These are phyloP conservation scores for Marchantia polymorpha DNA, from an alignment of 225 moss, liverwort and hornwort species.

Conservation along the genomic window DNA sequence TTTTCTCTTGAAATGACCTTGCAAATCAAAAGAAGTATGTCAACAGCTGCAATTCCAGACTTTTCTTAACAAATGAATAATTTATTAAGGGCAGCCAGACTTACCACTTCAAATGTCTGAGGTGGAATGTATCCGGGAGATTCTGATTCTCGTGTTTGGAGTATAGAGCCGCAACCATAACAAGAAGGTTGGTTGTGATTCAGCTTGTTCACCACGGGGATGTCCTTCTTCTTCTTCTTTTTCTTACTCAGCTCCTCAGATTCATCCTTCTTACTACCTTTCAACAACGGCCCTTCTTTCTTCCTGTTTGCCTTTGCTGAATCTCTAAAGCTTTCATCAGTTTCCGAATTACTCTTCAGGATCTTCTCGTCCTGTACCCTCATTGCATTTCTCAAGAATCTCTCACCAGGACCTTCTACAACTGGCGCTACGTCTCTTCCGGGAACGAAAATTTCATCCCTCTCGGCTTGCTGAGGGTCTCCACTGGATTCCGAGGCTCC, in stretches of 20 bases:
- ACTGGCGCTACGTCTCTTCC: constrained; percentile 16
- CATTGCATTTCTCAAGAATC: constrained; percentile 33
- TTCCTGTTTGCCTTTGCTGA: constrained; percentile 5
- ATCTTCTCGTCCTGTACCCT: not conserved
- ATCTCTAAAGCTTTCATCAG: constrained; percentile 1
- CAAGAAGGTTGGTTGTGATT: constrained; percentile 62
- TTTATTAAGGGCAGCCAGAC: not conserved
- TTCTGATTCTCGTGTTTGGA: constrained; percentile 63
- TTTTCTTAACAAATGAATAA: not conserved
- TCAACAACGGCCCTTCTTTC: not conserved
- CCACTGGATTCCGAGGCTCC: constrained; percentile 8
- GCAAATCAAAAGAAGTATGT: not conserved
- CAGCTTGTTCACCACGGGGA: constrained; percentile 22
- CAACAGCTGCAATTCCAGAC: not conserved
- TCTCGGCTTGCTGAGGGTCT: not conserved
- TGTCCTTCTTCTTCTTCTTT: constrained; percentile 19
- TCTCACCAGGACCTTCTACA: constrained; percentile 33
- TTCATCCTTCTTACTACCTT: not conserved
- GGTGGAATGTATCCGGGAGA: constrained; percentile 82
- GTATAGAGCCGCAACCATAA: constrained; percentile 84
- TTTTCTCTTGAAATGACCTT: not conserved
- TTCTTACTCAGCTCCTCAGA: not conserved
- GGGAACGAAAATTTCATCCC: not conserved
- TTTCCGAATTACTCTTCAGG: constrained; percentile 13
- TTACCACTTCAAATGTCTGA: constrained; percentile 78